Percentiles rank a stretch among this genome's conserved stretches.
Evolutionary conservation across 208 protist species (phyloP).

Genomic region (Leishmania mexicana): DNA sequence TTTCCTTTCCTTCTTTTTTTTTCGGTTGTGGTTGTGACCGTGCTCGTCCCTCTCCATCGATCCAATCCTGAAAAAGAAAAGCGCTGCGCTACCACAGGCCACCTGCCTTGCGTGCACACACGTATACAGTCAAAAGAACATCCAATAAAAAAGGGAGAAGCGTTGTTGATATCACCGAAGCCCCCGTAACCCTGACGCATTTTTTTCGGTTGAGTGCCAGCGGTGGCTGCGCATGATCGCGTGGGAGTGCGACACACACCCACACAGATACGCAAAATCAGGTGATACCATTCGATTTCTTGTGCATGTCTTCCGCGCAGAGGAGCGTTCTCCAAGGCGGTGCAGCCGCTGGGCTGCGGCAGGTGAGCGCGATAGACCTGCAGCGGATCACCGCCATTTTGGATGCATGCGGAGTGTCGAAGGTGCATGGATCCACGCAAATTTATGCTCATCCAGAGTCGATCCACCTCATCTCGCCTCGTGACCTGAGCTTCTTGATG

Average conservation of each 20-base stretch:
- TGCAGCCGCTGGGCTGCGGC: not conserved
- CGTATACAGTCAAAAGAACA: not conserved
- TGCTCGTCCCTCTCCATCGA: not conserved
- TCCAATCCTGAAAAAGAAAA: not conserved
- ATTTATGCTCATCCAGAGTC: conserved; percentile 61
- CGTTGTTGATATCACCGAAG: not conserved
- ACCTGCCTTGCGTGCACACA: not conserved
- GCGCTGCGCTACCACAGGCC: too few relatives aligned
- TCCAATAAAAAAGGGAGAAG: not conserved
- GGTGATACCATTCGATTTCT: not conserved
- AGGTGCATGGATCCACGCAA: conserved; percentile 51
- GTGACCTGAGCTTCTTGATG: conserved; percentile 45
- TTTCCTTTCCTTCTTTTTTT: not conserved
- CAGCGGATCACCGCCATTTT: conserved; percentile 51
- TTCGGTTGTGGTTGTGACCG: too few relatives aligned
- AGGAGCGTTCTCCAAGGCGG: not conserved
- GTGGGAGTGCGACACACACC: not conserved
- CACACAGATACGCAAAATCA: not conserved
- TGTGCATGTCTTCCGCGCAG: conserved; percentile 1
- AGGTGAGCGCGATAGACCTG: conserved; percentile 27
- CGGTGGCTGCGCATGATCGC: not conserved
- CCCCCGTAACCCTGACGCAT: not conserved
- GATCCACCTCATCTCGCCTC: conserved; percentile 47
- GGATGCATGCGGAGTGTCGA: conserved; percentile 43
- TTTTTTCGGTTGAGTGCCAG: not conserved